A percentile compares a stretch with the other conserved stretches of the same genome.
Evolutionary conservation across 768 basidiomycete species (phyloP).

Genomic region (Omphalotus guepiniiformis): DNA sequence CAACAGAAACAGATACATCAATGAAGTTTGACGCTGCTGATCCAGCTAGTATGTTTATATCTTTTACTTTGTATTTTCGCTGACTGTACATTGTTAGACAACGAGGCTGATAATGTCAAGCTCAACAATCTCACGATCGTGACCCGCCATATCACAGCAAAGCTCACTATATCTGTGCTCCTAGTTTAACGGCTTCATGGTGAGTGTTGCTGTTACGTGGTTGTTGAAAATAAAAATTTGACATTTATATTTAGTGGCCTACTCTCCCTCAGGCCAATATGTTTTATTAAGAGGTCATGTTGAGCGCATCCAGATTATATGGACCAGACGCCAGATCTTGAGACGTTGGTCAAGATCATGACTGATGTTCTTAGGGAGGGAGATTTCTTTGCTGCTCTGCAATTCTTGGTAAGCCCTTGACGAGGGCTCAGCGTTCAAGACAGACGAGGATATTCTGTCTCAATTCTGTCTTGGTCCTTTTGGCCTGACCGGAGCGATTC

Average conservation of each 20-base stretch:
- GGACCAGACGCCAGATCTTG: neutral
- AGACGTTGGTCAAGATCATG: neutral
- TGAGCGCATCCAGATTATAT: neutral
- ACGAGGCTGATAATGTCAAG: neutral
- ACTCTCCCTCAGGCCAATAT: neutral
- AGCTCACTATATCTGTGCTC: neutral
- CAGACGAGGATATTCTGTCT: neutral
- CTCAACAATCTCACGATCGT: neutral
- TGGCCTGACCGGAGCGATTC: neutral
- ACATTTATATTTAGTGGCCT: neutral
- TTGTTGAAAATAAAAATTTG: no score
- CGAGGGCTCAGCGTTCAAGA: neutral
- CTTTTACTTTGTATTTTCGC: no score
- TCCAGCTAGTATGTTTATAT: no score
- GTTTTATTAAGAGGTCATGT: neutral
- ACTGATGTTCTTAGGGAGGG: neutral
- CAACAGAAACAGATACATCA: no score
- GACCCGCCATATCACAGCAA: neutral
- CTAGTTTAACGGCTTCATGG: neutral
- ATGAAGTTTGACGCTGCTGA: no score
- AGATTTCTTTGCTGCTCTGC: neutral
- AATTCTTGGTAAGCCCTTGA: neutral
- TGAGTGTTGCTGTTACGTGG: no score
- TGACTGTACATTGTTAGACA: neutral
- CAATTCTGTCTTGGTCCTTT: neutral